Evolutionary conservation across 129 eudicot species (phyloP).

Genomic region (Helianthus tuberosus): DNA sequence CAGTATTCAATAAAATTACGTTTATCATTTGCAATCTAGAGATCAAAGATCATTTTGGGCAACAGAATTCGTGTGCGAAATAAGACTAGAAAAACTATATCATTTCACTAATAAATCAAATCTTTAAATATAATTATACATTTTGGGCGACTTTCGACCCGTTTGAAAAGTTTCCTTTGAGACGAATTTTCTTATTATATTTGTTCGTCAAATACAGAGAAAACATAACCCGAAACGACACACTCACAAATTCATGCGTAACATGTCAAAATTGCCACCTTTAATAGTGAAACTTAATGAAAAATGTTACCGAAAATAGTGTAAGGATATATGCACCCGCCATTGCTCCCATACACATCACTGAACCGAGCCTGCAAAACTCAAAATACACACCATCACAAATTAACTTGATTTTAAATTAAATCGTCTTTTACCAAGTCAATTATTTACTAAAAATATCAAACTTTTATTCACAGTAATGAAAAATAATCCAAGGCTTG

Average conservation of each 20-base stretch:
- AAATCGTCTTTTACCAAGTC: background rate
- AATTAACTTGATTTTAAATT: conserved; percentile 17
- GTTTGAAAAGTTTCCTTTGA: background rate
- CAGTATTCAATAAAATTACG: too few species aligned
- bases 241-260: background rate
- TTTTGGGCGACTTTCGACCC: background rate
- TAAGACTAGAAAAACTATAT: conserved; percentile 4
- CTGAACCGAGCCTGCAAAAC: conserved; percentile 82
- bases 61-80: background rate
- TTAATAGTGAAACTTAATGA: background rate
- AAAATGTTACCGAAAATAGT: conserved; percentile 69
- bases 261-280: background rate
- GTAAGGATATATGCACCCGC: conserved; percentile 95
- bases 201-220: background rate
- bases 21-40: too few species aligned
- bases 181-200: background rate
- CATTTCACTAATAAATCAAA: too few species aligned
- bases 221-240: background rate
- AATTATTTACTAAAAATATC: background rate
- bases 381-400: conserved; percentile 7
- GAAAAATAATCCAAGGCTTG: background rate
- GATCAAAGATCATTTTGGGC: too few species aligned
- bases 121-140: too few species aligned
- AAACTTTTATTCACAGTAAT: background rate
- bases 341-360: conserved; percentile 97